Evolutionary conservation across 768 basidiomycete species (phyloP).

Genomic region (Pleurotus salmoneostramineus): DNA sequence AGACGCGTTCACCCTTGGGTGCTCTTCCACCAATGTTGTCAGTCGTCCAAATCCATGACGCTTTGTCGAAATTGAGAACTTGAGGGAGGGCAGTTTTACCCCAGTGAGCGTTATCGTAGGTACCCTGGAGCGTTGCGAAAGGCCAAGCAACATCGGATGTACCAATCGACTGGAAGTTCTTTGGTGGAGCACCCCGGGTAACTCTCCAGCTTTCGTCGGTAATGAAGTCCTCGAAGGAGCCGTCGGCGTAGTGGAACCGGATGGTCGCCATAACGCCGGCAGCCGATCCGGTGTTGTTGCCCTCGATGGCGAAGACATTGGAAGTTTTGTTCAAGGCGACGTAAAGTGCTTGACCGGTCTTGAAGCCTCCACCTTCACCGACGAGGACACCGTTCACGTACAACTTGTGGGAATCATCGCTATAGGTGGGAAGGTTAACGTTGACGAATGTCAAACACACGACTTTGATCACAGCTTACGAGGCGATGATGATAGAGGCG

Average conservation of each 20-base stretch:
- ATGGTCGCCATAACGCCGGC: conserved; percentile 5
- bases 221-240: not conserved
- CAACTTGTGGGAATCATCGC: no score
- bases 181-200: not conserved
- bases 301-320: conserved; percentile 3
- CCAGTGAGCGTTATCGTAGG: not conserved
- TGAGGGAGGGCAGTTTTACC: not conserved
- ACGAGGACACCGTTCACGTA: no score
- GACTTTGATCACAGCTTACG: conserved; percentile 4
- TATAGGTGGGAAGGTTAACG: no score
- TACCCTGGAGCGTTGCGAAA: not conserved
- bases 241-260: not conserved
- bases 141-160: not conserved
- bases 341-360: not conserved
- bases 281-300: not conserved
- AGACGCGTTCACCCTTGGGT: not conserved
- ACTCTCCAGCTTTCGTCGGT: conserved; percentile 5
- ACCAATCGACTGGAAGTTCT: not conserved
- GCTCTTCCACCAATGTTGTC: not conserved
- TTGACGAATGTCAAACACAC: no score
- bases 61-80: not conserved
- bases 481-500: conserved; percentile 20
- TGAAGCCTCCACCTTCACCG: no score
- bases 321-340: not conserved
- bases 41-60: conserved; percentile 5